phyloP scores from a whole-genome alignment of 2,329 filamentous ascomycete species.

The Cercospora sp. region DNA sequence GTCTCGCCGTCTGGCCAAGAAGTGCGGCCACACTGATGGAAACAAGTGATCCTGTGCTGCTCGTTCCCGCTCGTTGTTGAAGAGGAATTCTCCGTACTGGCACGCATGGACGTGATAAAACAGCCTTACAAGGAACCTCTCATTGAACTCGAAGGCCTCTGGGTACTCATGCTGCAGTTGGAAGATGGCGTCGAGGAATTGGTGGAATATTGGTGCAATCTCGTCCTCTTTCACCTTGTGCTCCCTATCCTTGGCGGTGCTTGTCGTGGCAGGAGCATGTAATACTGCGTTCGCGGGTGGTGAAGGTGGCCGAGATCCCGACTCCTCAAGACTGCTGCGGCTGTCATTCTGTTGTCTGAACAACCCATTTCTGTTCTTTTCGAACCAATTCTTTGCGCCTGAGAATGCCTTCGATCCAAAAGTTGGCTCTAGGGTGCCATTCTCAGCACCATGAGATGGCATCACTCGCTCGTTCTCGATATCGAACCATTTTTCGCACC shows the following conservation, averaged over 20 bases:
- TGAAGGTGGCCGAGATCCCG: conserved; percentile 39
- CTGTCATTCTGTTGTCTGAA: conserved; percentile 55
- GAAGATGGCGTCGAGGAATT: conserved; percentile 92
- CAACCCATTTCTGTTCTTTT: conserved; percentile 56
- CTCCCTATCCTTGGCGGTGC: conserved; percentile 53
- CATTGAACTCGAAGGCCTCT: conserved; percentile 91
- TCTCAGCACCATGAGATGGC: conserved; percentile 39
- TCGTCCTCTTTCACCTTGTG: conserved; percentile 82
- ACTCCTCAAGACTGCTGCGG: conserved; percentile 61
- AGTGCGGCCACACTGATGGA: conserved; percentile 93
- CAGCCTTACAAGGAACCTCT: conserved; percentile 83
- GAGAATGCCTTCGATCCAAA: conserved; percentile 67
- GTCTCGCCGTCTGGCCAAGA: conserved; percentile 74
- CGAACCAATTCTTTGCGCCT: conserved; percentile 81
- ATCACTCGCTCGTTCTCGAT: conserved; percentile 78
- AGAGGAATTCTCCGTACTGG: conserved; percentile 95
- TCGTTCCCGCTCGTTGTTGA: conserved; percentile 90
- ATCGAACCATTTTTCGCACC: conserved; percentile 90
- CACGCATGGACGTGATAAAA: conserved; percentile 94
- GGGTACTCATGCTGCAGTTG: conserved; percentile 85
- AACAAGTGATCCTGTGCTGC: conserved; percentile 66
- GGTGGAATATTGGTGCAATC: conserved; percentile 93
- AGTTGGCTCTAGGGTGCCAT: conserved; percentile 47
- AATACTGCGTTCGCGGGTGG: conserved; percentile 49
- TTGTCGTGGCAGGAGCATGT: conserved; percentile 46